Evolutionary conservation across 495 filamentous ascomycete genomes (phyloP).

Genomic region (Cenococcum geophilum): DNA sequence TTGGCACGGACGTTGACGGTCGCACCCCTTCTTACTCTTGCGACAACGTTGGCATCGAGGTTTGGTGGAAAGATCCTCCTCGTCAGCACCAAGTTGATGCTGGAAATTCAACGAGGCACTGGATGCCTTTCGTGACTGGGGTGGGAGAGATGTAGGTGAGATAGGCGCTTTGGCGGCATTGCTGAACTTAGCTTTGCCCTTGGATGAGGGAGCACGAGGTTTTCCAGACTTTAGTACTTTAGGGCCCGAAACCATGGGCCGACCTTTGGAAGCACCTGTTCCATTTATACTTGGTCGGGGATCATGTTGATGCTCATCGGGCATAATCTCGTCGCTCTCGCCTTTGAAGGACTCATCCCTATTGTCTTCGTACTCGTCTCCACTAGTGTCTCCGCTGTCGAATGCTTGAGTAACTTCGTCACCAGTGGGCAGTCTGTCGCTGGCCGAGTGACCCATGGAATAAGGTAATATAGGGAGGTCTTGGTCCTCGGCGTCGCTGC

Average conservation of each 20-base stretch:
- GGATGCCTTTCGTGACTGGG: conserved; percentile 70
- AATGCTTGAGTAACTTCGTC: conserved; percentile 58
- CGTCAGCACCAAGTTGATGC: conserved; percentile 68
- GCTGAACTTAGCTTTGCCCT: conserved; percentile 30
- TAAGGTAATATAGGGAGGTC: conserved; percentile 55
- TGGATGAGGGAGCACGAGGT: conserved; percentile 32
- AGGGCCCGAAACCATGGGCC: conserved; percentile 15
- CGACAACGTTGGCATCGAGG: conserved; percentile 96
- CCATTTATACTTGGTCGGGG: conserved; percentile 38
- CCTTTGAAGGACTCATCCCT: conserved; percentile 52
- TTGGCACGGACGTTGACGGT: conserved; percentile 88
- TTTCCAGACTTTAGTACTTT: conserved; percentile 32
- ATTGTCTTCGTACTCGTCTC: conserved; percentile 57
- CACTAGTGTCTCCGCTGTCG: conserved; percentile 68
- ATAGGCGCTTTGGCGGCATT: conserved; percentile 49
- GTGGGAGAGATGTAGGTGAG: conserved; percentile 59
- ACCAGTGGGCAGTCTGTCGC: conserved; percentile 41
- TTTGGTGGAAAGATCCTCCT: conserved; percentile 86
- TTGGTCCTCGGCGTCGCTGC: conserved; percentile 51
- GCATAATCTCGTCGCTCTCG: conserved; percentile 44
- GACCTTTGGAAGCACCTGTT: conserved; percentile 15
- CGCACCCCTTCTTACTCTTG: conserved; percentile 99
- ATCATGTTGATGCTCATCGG: conserved; percentile 20
- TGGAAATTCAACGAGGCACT: conserved; percentile 64
- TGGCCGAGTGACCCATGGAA: conserved; percentile 12